Evolutionary conservation across 23 red algal species (phyloP).

Genomic region (Chondrus crispus): DNA sequence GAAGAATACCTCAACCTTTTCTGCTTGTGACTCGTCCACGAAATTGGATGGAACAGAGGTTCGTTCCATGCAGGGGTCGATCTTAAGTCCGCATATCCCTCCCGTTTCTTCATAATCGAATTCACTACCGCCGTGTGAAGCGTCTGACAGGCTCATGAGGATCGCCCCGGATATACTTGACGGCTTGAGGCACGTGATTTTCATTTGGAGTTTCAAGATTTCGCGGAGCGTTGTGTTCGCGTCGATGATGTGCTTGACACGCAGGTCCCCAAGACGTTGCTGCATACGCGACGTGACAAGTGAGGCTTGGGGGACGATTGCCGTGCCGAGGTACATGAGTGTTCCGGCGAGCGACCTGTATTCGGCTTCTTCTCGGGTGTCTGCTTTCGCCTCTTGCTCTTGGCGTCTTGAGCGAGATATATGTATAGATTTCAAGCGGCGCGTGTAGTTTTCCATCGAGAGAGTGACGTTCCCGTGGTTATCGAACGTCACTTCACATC

Average conservation of each 20-base stretch:
- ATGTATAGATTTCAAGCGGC: background rate
- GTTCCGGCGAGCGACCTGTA: background rate
- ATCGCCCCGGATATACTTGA: background rate
- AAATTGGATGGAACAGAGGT: background rate
- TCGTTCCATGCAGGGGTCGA: background rate
- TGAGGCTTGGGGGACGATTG: background rate
- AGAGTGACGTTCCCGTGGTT: background rate
- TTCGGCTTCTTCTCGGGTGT: background rate
- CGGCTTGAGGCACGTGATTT: background rate
- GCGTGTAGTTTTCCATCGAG: background rate
- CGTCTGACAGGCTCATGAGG: background rate
- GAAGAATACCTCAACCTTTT: background rate
- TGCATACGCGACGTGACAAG: background rate
- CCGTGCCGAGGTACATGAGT: background rate
- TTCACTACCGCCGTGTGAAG: background rate
- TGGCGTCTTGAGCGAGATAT: background rate
- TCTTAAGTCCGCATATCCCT: background rate
- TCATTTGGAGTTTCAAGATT: background rate
- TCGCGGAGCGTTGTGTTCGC: background rate
- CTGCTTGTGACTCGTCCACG: background rate
- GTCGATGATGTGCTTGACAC: background rate
- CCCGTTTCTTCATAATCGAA: background rate
- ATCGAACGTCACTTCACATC: background rate
- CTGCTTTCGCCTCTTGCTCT: background rate
- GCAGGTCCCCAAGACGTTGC: background rate